Conservation (phyloP, 306 rosid species). For the barrel medic (Medicago truncatula) region DNA sequence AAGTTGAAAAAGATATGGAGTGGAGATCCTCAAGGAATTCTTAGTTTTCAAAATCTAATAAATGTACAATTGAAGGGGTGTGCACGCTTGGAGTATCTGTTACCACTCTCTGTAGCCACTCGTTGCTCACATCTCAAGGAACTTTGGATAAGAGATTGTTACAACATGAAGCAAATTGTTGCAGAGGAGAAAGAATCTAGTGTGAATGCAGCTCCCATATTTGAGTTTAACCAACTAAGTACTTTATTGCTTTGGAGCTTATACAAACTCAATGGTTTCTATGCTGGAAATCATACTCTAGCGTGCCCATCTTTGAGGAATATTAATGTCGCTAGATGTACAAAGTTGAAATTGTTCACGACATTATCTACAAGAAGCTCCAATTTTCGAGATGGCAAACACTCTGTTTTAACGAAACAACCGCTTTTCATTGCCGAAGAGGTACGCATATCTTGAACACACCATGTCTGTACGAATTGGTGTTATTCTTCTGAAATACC, state of each 20-base stretch:
- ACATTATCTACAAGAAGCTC: background rate
- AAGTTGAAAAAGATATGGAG: slow-evolving; percentile 8
- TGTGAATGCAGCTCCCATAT: background rate
- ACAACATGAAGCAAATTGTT: background rate
- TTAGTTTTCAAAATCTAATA: background rate
- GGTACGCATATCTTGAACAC: no score
- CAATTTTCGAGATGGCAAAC: background rate
- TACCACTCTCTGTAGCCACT: background rate
- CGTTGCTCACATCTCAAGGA: background rate
- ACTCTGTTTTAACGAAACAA: background rate
- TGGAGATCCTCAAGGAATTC: background rate
- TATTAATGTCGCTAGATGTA: background rate
- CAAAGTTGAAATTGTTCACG: background rate
- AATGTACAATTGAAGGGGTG: background rate
- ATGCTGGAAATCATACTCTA: background rate
- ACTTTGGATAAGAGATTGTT: background rate
- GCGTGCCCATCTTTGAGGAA: background rate
- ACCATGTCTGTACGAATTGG: no score
- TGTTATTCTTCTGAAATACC: no score
- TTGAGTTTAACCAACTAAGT: background rate
- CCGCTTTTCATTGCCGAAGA: background rate
- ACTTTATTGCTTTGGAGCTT: background rate
- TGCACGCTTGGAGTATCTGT: background rate
- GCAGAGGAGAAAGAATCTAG: background rate
- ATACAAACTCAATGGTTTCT: background rate